Conservation (phyloP, 2,329 filamentous ascomycete genomes). For the Stachybotrys chartarum region DNA sequence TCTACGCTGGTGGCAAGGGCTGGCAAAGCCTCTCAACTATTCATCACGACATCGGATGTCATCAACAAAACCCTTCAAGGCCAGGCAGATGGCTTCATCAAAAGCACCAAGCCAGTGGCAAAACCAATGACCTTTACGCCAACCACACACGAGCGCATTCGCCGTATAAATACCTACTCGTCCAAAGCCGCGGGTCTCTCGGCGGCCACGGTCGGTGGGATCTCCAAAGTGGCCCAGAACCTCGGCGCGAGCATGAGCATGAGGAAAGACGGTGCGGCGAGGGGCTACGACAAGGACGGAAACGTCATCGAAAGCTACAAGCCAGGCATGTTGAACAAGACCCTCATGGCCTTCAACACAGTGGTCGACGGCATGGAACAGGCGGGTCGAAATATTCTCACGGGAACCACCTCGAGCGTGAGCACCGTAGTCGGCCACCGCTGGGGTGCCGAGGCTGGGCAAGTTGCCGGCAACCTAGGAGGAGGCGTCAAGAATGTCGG, state of each 20-base stretch:
- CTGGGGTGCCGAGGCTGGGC: slow-evolving; percentile 80
- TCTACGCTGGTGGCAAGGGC: slow-evolving; percentile 83
- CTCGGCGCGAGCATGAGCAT: slow-evolving; percentile 65
- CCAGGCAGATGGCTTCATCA: slow-evolving; percentile 74
- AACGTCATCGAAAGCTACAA: slow-evolving; percentile 63
- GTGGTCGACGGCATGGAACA: slow-evolving; percentile 91
- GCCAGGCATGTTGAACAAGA: slow-evolving; percentile 90
- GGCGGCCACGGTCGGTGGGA: slow-evolving; percentile 78
- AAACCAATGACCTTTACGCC: slow-evolving; percentile 86
- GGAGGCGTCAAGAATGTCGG: slow-evolving; percentile 94
- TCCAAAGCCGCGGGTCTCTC: slow-evolving; percentile 71
- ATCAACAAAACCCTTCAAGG: slow-evolving; percentile 70
- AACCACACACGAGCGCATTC: slow-evolving; percentile 74
- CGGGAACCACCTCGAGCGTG: slow-evolving; percentile 68
- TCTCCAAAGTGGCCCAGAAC: slow-evolving; percentile 81
- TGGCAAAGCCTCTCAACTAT: slow-evolving; percentile 78
- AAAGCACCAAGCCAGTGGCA: slow-evolving; percentile 67
- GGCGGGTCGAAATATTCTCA: slow-evolving; percentile 70
- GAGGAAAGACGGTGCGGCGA: slow-evolving; percentile 43
- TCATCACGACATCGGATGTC: slow-evolving; percentile 79
- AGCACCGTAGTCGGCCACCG: slow-evolving; percentile 82
- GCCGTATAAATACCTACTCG: slow-evolving; percentile 85
- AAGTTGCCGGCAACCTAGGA: slow-evolving; percentile 66
- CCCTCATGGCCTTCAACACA: slow-evolving; percentile 91
- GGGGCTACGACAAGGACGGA: slow-evolving; percentile 64